Percentiles rank a stretch among this genome's conserved stretches.
Conservation (phyloP, 169 alveolate genomes). For the Plasmodium reichenowi region DNA sequence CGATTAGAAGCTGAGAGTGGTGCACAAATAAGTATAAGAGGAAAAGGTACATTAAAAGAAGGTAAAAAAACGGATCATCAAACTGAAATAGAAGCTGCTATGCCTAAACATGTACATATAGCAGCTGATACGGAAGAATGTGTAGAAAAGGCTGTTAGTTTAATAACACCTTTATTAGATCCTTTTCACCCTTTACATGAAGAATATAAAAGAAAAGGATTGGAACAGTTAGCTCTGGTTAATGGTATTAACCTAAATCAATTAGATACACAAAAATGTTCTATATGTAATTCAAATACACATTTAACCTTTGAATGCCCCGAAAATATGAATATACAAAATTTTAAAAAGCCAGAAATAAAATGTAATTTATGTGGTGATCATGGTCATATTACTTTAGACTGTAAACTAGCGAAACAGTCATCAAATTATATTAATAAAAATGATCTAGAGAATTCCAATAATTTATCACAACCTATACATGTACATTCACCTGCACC, state of each 20-base stretch:
- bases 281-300: conserved; percentile 88
- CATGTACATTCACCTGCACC: conserved; percentile 55
- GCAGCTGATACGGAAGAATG: conserved; percentile 88
- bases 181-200: conserved; percentile 92
- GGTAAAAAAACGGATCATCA: conserved; percentile 92
- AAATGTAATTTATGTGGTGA: conserved; percentile 93
- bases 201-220: conserved; percentile 89
- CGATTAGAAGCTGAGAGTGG: conserved; percentile 93
- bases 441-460: conserved; percentile 11
- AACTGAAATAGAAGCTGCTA: conserved; percentile 91
- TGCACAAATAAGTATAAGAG: conserved; percentile 91
- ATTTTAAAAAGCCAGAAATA: conserved; percentile 81
- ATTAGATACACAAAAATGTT: conserved; percentile 84
- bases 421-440: conserved; percentile 15
- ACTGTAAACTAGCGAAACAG: conserved; percentile 88
- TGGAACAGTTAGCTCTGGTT: conserved; percentile 90
- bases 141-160: conserved; percentile 87
- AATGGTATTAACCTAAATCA: conserved; percentile 87
- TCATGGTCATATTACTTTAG: conserved; percentile 92
- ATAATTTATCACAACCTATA: neutral
- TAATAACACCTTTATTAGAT: conserved; percentile 90
- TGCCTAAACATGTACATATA: conserved; percentile 91
- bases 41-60: conserved; percentile 92
- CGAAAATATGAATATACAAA: conserved; percentile 79
- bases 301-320: conserved; percentile 90